Percentiles rank a stretch among this genome's conserved stretches.
phyloP scores from a whole-genome alignment of 2,329 filamentous ascomycete genomes.

The Sphaerulina populicola region DNA sequence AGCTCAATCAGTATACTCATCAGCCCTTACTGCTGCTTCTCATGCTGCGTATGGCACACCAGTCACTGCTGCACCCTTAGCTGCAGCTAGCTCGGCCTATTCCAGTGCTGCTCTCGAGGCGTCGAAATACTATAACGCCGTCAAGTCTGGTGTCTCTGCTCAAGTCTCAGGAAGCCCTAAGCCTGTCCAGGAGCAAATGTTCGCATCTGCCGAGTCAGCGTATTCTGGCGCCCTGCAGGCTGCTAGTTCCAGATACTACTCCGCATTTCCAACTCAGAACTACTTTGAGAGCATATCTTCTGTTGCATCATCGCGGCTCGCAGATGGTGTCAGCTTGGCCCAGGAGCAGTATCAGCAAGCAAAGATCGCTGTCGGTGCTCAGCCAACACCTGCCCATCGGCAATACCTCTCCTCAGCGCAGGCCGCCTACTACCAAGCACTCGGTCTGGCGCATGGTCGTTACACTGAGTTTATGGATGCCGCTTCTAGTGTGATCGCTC shows the following conservation, averaged over 20 bases:
- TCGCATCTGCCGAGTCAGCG: slow-evolving; percentile 58
- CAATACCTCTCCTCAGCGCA: slow-evolving; percentile 51
- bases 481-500: slow-evolving; percentile 62
- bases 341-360: slow-evolving; percentile 62
- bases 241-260: slow-evolving; percentile 52
- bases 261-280: slow-evolving; percentile 37
- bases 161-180: slow-evolving; percentile 61
- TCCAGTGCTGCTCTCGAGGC: slow-evolving; percentile 56
- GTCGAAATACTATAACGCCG: slow-evolving; percentile 57
- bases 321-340: slow-evolving; percentile 61
- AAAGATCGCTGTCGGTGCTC: slow-evolving; percentile 57
- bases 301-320: slow-evolving; percentile 60
- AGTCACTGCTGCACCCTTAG: slow-evolving; percentile 61
- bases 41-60: slow-evolving; percentile 54
- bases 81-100: slow-evolving; percentile 50
- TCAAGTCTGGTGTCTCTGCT: slow-evolving; percentile 57
- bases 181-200: slow-evolving; percentile 59
- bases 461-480: slow-evolving; percentile 67
- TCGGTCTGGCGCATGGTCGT: slow-evolving; percentile 68
- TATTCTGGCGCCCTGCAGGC: slow-evolving; percentile 58
- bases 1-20: slow-evolving; percentile 59
- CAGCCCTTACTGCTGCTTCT: slow-evolving; percentile 54
- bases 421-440: slow-evolving; percentile 66
- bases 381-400: slow-evolving; percentile 51
- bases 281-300: slow-evolving; percentile 43